Base-by-base conservation (phyloP, 2,329 filamentous ascomycete genomes). In the Pyricularia sp. region DNA sequence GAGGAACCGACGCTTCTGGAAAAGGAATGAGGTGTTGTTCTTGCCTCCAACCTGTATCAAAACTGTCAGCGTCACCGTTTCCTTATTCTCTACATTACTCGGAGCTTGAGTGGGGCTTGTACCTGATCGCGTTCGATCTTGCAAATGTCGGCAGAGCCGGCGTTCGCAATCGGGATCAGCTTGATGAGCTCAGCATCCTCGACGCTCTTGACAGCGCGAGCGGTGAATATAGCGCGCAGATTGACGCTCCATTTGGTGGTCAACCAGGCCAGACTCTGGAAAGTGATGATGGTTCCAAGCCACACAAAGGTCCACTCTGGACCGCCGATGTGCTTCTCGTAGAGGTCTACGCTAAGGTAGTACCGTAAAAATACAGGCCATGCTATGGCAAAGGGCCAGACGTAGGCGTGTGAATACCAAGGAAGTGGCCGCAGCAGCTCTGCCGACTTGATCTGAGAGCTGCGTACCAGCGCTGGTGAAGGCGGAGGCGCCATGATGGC, bases 291-390 rank as follows among this genome's bases (percentile, higher is more conserved):
- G 70, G 86, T 83, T 71, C 90, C 93, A 69, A 89, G 85, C 87
- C 91, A 99, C 68, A 99, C 91, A 74, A 96, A 96, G 0, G 96
- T 97, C 93, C 94, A 99, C 81, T 99, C 94, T 70, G 89, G 87
- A n/a, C 89, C 93, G 71, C 89, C 86, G 69, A 99, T 96, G 79
- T 97, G 88, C 73, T 88, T 88, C 69, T 96, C 89, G 77, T 99
- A 99, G 69, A 90, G 86, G 64, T 91, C 88, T 67, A 87, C 82
- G 26, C 86, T 89, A 64, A 96, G 85, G 75, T 96, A 97, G 76
- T 93, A 87, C 75, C 90, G 86, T 69, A 96, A 84, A 77, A 97
- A 97, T 71, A 89, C 79, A 64, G 96, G 94, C 93, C 96, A 99
- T 72, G 93, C 81, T 70, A 97, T 87, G 66, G 88, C 80, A 73